Evolutionary conservation across 192 early-diverging fungal genomes (phyloP).

Genomic region (Entophlyctis luteolus): DNA sequence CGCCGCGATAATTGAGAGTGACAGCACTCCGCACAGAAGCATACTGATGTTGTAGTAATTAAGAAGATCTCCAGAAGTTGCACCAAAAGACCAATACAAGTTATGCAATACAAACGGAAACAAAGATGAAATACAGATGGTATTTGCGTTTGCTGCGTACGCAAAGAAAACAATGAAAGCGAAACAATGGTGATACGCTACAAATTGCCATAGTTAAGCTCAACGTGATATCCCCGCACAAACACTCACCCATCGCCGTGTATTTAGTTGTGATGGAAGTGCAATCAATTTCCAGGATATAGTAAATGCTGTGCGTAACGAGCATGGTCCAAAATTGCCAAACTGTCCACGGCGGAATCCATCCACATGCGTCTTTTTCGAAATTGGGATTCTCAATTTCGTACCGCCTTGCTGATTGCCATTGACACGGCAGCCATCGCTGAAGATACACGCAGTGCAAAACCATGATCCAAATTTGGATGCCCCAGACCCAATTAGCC

Average conservation of each 20-base stretch:
- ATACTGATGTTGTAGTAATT: constrained; percentile 3
- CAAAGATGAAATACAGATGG: neutral
- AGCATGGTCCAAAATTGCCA: constrained; percentile 20
- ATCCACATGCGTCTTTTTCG: too few species aligned
- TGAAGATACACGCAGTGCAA: constrained; percentile 13
- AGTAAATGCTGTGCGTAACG: constrained; percentile 5
- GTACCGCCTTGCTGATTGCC: neutral
- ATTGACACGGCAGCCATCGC: constrained; percentile 11
- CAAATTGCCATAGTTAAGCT: too few species aligned
- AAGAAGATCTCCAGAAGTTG: neutral
- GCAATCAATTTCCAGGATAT: constrained; percentile 15
- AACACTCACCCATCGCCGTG: constrained; percentile 19
- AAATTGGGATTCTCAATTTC: too few species aligned
- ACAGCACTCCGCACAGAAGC: neutral
- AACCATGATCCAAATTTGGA: constrained; percentile 19
- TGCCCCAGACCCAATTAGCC: constrained; percentile 8
- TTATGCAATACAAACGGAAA: constrained; percentile 23
- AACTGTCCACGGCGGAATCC: constrained; percentile 8
- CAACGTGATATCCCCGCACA: neutral
- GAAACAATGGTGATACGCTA: constrained; percentile 20
- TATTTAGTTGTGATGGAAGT: constrained; percentile 14
- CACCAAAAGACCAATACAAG: constrained; percentile 9
- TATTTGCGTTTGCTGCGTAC: constrained; percentile 10
- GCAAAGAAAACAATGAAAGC: constrained; percentile 11
- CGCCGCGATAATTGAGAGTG: neutral